phyloP scores from a whole-genome alignment of 805 yeast species.

The Saccharomycopsis babjevae region DNA sequence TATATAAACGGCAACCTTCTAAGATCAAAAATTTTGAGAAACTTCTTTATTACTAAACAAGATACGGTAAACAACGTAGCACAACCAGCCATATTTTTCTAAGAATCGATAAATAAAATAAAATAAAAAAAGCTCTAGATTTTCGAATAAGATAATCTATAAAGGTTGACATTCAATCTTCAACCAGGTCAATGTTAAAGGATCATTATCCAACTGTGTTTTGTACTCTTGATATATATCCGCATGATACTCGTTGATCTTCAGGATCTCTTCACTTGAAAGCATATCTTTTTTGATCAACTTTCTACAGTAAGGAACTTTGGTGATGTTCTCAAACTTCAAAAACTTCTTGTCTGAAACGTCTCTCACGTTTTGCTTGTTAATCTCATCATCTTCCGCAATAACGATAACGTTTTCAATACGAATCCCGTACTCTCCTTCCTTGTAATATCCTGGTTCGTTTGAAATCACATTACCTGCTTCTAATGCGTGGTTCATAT shows the following conservation, averaged over 20 bases:
- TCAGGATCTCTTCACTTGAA: constrained; percentile 46
- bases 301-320: constrained; percentile 73
- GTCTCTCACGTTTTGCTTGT: constrained; percentile 24
- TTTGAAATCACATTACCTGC: constrained; percentile 74
- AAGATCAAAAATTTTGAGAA: too few species aligned
- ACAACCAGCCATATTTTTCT: not conserved
- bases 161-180: constrained; percentile 47
- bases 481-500: constrained; percentile 41
- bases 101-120: not conserved
- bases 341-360: constrained; percentile 43
- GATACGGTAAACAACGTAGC: not conserved
- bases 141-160: not conserved
- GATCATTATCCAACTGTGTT: constrained; percentile 44
- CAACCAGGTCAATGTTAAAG: constrained; percentile 62
- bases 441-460: constrained; percentile 92
- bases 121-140: not conserved
- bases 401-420: constrained; percentile 74
- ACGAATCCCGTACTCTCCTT: constrained; percentile 83
- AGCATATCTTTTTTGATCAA: constrained; percentile 56
- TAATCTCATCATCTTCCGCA: constrained; percentile 31
- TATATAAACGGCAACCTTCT: too few species aligned
- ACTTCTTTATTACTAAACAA: not conserved
- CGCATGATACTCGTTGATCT: constrained; percentile 62
- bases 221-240: constrained; percentile 43
- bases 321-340: constrained; percentile 74